Base-by-base conservation (phyloP, 345 rosid species). In the Boechera stricta region DNA sequence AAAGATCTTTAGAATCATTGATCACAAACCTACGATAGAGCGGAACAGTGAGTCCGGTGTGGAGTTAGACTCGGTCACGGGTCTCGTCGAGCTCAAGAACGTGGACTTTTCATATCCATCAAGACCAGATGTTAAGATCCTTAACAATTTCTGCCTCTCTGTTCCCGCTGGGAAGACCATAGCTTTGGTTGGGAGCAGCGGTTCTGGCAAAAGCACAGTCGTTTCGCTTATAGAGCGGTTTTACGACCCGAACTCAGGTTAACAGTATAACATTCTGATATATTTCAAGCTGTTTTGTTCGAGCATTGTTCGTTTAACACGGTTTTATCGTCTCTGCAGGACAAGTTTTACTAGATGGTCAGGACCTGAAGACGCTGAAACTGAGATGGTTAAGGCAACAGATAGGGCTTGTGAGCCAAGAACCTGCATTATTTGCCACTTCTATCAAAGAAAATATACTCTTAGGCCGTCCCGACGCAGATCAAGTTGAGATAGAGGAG, bases 341-440 rank as follows among this genome's bases (percentile, higher is more conserved):
- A 39, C 90, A 92, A 89, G 87, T 94, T 26, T 76, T 89, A 81
- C 84, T 94, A 6, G 98, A 94, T 71, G 98, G 97, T 58, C 86
- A 88, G 51, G 97, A 92, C 79, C 72, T 94, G 47, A 94, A 92
- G 88, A 82, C 89, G 13, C 63, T 94, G 79, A 92, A 92, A 69
- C 82, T 94, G 76, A 89, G 82, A 81, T 90, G 97, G 98, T 73
- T 94, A 80, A 88, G 98, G 81, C 92, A 92, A 74, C 98, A 94
- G 71, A 94, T 94, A 75, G 98, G 98, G 8, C 95, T 94, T 7
- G 98, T 94, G 57, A 94, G 98, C 84, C 98, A 94, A 86, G 98
- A 94, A 60, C 98, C 97, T 21, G 97, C 97, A 5, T 77, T 94
- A 15, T 94, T 94, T 39, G 98, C 98, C 1, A 92, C 98, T 80